These are phyloP conservation scores for Didymella segeticola DNA, from an alignment of 2,329 filamentous ascomycete genomes.

Conservation along the genomic window DNA sequence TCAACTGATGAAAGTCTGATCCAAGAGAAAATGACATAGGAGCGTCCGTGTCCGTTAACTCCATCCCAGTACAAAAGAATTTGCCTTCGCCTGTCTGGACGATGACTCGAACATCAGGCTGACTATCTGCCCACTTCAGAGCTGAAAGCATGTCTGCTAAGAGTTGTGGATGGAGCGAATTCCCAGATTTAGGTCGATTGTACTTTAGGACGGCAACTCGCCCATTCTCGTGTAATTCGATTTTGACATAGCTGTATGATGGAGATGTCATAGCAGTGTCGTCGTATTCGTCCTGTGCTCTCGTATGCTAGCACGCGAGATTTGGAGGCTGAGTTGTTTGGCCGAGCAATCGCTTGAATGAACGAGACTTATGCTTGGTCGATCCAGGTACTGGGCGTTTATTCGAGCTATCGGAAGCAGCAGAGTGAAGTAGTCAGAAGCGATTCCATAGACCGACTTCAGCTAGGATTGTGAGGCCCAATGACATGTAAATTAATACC, in stretches of 20 bases:
- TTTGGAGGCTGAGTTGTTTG: no score
- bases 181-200: constrained; percentile 29
- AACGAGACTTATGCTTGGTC: no score
- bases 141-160: constrained; percentile 20
- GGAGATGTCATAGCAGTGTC: background rate
- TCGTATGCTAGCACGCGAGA: background rate
- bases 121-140: constrained; percentile 21
- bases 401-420: no score
- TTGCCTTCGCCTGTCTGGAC: constrained; percentile 27
- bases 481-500: no score
- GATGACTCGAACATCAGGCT: constrained; percentile 22
- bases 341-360: no score
- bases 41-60: constrained; percentile 16
- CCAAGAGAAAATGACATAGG: constrained; percentile 19
- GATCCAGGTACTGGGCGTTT: no score
- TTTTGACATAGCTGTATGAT: background rate
- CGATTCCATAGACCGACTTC: no score
- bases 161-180: constrained; percentile 25
- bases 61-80: constrained; percentile 32
- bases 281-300: background rate
- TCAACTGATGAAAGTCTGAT: constrained; percentile 28
- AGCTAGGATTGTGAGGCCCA: no score
- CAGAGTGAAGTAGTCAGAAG: no score
- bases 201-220: constrained; percentile 25
- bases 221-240: background rate